Evolutionary conservation across 179 eudicot species (phyloP), one percentile per base, ranked within the genome.

Genomic region (Nepenthes alata): DNA sequence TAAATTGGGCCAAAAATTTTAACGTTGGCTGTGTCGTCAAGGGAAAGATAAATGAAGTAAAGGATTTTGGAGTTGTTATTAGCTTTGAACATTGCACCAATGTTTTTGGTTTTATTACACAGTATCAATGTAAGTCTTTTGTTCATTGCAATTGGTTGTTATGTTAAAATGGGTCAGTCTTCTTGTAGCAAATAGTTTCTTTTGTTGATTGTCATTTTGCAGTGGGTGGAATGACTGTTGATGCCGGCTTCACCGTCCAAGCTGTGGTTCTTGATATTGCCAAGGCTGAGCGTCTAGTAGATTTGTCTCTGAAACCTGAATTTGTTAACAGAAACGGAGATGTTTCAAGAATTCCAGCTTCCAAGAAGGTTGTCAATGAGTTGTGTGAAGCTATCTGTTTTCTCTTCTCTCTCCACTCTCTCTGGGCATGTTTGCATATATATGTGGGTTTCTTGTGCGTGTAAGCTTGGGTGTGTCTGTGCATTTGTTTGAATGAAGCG

Each of bases 191-290:
- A 25, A 10, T 56, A 41, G 51, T 41, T 49, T 49, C 3, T 34
- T 61, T 51, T 15, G 57, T 35, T 53, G 37, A 6, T 25, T 62
- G 13, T 41, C 54, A 14, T 65, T 63, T 52, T 70, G 52, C 80
- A 82, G 91, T 87, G 63, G 85, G 74, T 74, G 95, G 87, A 47
- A 64, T 60, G 66, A 63, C 78, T 51, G 55, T 75, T 65, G 71
- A 81, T 75, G 65, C 55, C 55, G 89, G 88, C 35, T 74, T 87
- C 59, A 74, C 67, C 41, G 59, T 93, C 62, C 76, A 58, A 75
- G 97, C 95, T 60, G 77, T 74, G 37, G 86, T 93, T 72, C 85
- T 93, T 72, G 98, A 93, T 74, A 69, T 82, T 72, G 73, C 91
- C 57, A 90, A 75, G 75, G 70, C 79, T 8, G 98, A 90, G 53